Evolutionary conservation across 2,329 filamentous ascomycete species (phyloP), one percentile per base, ranked within the genome.

Genomic region (Penicillium psychrosexuale): DNA sequence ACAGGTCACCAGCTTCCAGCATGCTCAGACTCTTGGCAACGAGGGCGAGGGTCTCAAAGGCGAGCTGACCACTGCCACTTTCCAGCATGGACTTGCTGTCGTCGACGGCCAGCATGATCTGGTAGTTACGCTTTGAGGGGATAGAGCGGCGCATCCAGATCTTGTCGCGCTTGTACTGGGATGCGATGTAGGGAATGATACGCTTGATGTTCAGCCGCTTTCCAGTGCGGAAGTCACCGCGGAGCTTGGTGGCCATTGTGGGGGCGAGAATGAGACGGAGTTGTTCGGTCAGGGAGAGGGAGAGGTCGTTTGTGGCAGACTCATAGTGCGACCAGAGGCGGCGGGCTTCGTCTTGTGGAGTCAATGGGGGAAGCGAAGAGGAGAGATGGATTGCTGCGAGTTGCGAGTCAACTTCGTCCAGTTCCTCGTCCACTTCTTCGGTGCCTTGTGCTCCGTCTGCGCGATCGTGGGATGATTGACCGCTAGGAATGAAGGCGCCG

Each of bases 161-260:
- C 81, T 99, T 99, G 83, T 99, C 94, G 57, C 94, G 90, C 80
- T 97, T 97, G 82, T 97, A 99, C 70, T 89, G 88, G 0, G 92
- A 97, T 1, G 95, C 94, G 65, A 99, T 97, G 77, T 99, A 99
- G 0, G 95, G 94, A 67, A 99, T 99, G 75, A 99, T 99, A 64
- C 93, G 91, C 76, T 97, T 97, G 79, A 99, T 96, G 75, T 97
- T 99, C 66, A 99, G 90, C 0, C 94, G 88, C 74, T 99, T 99
- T 60, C 94, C 94, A 0, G 94, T 99, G 63, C 94, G 90, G 82
- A 96, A 97, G 63, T 96, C 91, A 40, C 94, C 94, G 2, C 93
- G 92, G 59, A 99, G 89, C 69, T 97, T 99, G 36, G 94, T 97
- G 1, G 93, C 92, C 50, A 96, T 87, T 0, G 93, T 97, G 0